These are phyloP conservation scores for Flagelloscypha sp. DNA, from an alignment of 768 basidiomycete genomes.

Conservation along the genomic window DNA sequence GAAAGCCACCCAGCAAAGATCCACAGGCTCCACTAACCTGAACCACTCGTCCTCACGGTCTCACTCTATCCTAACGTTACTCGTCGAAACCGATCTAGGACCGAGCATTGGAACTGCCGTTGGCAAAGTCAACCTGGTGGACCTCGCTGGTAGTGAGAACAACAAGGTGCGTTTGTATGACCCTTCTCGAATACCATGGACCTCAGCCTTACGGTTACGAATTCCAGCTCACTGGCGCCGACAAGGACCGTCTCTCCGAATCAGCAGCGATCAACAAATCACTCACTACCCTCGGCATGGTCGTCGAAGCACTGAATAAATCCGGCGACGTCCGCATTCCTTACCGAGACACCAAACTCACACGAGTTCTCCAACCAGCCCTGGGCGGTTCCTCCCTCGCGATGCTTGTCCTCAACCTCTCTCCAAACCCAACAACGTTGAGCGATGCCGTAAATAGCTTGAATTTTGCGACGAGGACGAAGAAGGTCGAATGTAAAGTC, in stretches of 20 bases:
- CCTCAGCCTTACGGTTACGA: conserved; percentile 2
- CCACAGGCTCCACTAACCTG: conserved; percentile 78
- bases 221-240: conserved; percentile 71
- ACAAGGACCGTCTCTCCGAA: conserved; percentile 81
- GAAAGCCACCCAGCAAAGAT: conserved; percentile 66
- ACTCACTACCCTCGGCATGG: conserved; percentile 78
- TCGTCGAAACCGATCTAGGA: background rate
- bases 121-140: conserved; percentile 81
- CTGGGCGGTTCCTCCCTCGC: conserved; percentile 77
- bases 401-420: conserved; percentile 79
- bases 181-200: background rate
- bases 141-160: conserved; percentile 87
- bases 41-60: conserved; percentile 83
- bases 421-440: conserved; percentile 73
- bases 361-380: conserved; percentile 83
- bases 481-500: conserved; percentile 79
- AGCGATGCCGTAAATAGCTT: conserved; percentile 87
- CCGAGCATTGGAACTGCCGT: conserved; percentile 37
- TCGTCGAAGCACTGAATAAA: conserved; percentile 78
- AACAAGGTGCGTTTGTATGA: conserved; percentile 51
- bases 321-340: conserved; percentile 75
- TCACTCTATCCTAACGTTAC: conserved; percentile 67
- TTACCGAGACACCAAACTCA: conserved; percentile 85
- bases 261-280: conserved; percentile 87
- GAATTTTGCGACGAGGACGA: conserved; percentile 82